Conservation (phyloP, 2,329 filamentous ascomycete genomes). For the Claviceps spartinae region DNA sequence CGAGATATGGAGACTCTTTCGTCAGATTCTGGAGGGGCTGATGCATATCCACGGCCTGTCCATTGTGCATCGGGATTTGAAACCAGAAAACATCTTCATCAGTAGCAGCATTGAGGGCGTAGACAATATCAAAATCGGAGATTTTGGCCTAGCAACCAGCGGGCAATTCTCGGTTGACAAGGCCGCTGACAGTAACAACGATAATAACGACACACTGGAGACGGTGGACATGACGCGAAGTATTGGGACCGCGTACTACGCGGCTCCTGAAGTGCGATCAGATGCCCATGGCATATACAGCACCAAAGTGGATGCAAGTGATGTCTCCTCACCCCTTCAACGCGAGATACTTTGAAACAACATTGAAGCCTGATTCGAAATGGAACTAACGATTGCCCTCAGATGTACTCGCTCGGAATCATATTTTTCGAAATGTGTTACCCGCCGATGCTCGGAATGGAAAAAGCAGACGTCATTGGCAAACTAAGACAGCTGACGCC, state of each 20-base stretch:
- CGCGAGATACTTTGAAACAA: background rate
- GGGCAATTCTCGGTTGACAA: constrained; percentile 60
- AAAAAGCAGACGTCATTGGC: constrained; percentile 50
- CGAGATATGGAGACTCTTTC: constrained; percentile 80
- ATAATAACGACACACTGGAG: constrained; percentile 20
- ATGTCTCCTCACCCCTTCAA: background rate
- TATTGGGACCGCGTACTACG: constrained; percentile 73
- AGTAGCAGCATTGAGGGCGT: constrained; percentile 51
- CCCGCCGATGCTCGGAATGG: constrained; percentile 50
- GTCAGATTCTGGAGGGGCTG: constrained; percentile 81
- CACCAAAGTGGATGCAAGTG: constrained; percentile 73
- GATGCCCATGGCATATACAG: constrained; percentile 66
- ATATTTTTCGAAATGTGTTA: constrained; percentile 99
- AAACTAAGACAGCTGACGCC: constrained; percentile 55
- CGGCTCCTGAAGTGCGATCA: constrained; percentile 81
- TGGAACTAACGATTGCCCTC: background rate
- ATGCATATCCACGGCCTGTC: constrained; percentile 80
- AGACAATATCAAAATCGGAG: constrained; percentile 88
- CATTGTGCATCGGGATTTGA: constrained; percentile 91
- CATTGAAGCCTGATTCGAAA: background rate
- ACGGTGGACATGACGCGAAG: constrained; percentile 55
- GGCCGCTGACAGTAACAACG: constrained; percentile 14
- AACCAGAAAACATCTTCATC: constrained; percentile 96
- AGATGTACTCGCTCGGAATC: constrained; percentile 93
- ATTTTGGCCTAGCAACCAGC: constrained; percentile 88